Percentiles rank a stretch among this genome's conserved stretches.
Conservation (phyloP, 2,329 filamentous ascomycete genomes). For the Neocucurbitaria cava region DNA sequence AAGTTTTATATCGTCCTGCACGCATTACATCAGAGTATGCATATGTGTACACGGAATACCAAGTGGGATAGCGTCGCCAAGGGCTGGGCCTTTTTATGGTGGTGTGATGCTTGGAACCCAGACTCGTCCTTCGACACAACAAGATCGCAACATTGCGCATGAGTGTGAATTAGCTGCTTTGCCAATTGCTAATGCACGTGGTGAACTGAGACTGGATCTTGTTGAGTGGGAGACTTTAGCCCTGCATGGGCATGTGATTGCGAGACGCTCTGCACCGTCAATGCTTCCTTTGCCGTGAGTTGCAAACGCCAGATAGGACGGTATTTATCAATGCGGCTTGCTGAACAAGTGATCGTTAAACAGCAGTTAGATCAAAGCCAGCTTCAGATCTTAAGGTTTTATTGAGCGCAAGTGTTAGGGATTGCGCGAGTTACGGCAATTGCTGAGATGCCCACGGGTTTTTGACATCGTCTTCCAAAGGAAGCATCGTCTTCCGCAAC, state of each 20-base stretch:
- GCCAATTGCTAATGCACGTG: not conserved
- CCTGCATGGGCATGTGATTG: not conserved
- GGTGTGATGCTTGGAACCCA: constrained; percentile 25
- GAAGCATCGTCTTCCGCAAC: constrained; percentile 62
- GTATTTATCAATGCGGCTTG: too few species aligned
- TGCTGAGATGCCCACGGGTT: constrained; percentile 25
- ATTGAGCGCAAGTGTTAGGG: not conserved
- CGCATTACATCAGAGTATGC: not conserved
- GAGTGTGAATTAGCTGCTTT: not conserved
- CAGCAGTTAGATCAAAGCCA: not conserved
- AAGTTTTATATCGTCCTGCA: constrained; percentile 9
- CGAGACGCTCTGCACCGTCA: not conserved
- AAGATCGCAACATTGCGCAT: not conserved
- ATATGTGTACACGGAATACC: not conserved
- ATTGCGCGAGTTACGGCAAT: not conserved
- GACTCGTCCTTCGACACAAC: constrained; percentile 10
- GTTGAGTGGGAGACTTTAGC: not conserved
- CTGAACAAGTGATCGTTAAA: not conserved
- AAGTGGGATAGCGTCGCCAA: constrained; percentile 16
- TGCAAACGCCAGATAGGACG: too few species aligned
- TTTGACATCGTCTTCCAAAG: constrained; percentile 53
- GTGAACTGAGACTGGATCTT: not conserved
- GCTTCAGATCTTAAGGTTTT: not conserved
- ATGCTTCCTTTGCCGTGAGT: too few species aligned
- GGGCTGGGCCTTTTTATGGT: constrained; percentile 24